Base-by-base conservation (phyloP, 2,329 filamentous ascomycete species). In the Aschersonia sp. region DNA sequence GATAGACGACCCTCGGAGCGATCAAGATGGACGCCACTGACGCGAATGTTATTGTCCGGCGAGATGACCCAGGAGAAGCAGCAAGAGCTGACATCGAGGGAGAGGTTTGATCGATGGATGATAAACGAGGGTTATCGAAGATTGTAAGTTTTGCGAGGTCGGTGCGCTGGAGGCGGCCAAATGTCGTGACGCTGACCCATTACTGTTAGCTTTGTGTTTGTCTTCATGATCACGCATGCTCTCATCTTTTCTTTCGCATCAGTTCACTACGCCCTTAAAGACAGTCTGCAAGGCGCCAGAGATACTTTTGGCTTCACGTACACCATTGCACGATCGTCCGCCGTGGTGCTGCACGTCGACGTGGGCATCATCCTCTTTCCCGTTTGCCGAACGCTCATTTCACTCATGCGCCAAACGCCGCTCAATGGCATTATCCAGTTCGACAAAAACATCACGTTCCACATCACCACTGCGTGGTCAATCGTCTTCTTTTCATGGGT, bases 401-500 rank as follows among this genome's bases (percentile, higher is more conserved):
- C 85, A 47, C 76, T 91, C 52, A 75, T 82, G 47, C 78, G 86
- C 52, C 84, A 87, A 61, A 92, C 86, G 5, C 84, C 86, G 5
- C 72, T 92, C 49, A 89, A 91, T 63, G 85, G 86, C 55, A 86
- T 92, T 60, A 84, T 94, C 55, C 86, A 88, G 56, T 89, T 92
- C 65, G 85, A 89, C 69, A 89, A 89, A 73, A 89, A 89, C 67
- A 89, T 89, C 62, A 86, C 84, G 43, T 91, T 92, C 66, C 86
- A 92, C 70, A 91, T 87, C 67, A 80, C 75, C 45, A 85, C 85
- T 30, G 86, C 84, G 5, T 92, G 85, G 85, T 89, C 85, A 30
- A 89, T 94, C 58, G 82, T 92, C 54, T 88, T 91, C 67, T 94
- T 86, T 65, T 86, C 85, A 9, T 89, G 84, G 82, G 77, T 91